These are phyloP conservation scores for Pseudoperonospora humuli DNA, from an alignment of 352 stramenopile genomes.

Conservation along the genomic window DNA sequence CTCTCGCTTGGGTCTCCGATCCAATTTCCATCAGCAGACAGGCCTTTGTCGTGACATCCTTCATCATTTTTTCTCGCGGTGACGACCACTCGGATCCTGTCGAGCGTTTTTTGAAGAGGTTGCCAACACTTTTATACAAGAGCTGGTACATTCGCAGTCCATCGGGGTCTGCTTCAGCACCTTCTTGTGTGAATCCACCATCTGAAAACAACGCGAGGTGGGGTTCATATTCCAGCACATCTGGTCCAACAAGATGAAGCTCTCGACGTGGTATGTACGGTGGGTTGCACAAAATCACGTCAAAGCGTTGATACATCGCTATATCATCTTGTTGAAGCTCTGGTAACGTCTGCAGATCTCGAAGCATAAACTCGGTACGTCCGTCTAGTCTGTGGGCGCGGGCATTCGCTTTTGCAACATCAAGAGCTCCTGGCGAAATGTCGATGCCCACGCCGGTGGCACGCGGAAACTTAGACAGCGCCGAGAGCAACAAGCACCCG, in stretches of 20 bases:
- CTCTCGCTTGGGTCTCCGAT: conserved; percentile 39
- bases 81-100: not conserved
- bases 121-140: conserved; percentile 25
- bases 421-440: conserved; percentile 43
- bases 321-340: conserved; percentile 7
- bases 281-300: conserved; percentile 67
- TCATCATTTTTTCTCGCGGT: not conserved
- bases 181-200: conserved; percentile 12
- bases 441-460: conserved; percentile 56
- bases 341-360: conserved; percentile 20
- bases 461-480: conserved; percentile 46
- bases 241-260: conserved; percentile 39
- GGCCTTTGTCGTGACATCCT: not conserved
- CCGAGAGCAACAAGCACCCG: conserved; percentile 57
- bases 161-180: conserved; percentile 12
- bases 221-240: conserved; percentile 61
- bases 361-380: conserved; percentile 22
- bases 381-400: conserved; percentile 11
- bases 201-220: conserved; percentile 67
- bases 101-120: conserved; percentile 20
- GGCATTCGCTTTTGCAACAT: conserved; percentile 48
- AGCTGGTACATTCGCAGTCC: conserved; percentile 51
- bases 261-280: conserved; percentile 61
- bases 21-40: conserved; percentile 54
- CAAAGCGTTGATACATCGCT: conserved; percentile 35